These are phyloP conservation scores for Pseudohyphozyma bogoriensis DNA, from an alignment of 768 basidiomycete species.

Conservation along the genomic window DNA sequence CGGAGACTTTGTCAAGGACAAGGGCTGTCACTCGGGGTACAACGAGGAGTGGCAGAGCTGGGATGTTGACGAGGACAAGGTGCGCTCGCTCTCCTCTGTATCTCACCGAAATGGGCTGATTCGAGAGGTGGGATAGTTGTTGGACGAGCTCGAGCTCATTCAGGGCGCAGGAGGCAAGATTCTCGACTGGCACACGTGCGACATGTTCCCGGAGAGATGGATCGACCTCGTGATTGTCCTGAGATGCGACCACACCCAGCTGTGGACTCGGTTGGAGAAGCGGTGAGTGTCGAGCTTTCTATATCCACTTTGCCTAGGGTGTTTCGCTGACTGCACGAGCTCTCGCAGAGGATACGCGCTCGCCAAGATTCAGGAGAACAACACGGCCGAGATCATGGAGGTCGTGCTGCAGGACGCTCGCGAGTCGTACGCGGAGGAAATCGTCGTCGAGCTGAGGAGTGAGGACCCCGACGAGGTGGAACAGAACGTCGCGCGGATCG, in stretches of 20 bases:
- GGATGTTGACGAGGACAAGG: constrained; percentile 92
- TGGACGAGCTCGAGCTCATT: constrained; percentile 76
- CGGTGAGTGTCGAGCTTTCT: constrained; percentile 58
- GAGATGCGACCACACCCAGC: constrained; percentile 68
- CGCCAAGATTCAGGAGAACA: constrained; percentile 96
- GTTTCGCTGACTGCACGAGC: neutral
- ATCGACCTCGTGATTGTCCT: constrained; percentile 87
- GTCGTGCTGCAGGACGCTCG: constrained; percentile 80
- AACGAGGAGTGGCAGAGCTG: constrained; percentile 94
- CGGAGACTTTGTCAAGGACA: constrained; percentile 78
- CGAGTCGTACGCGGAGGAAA: constrained; percentile 71
- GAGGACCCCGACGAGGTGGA: constrained; percentile 70
- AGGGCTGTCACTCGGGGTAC: constrained; percentile 66
- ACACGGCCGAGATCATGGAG: constrained; percentile 96
- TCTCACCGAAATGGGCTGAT: neutral
- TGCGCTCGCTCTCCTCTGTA: constrained; percentile 39
- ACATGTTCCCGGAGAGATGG: constrained; percentile 92
- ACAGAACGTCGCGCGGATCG: constrained; percentile 71
- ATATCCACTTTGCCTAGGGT: neutral
- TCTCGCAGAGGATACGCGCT: constrained; percentile 50
- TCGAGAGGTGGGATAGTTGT: constrained; percentile 46
- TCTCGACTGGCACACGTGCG: constrained; percentile 92
- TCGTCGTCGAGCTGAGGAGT: constrained; percentile 74
- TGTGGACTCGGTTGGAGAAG: constrained; percentile 86
- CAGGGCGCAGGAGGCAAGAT: constrained; percentile 58